Base-by-base conservation (phyloP, 768 basidiomycete genomes). In the Neoboletus magnificus region DNA sequence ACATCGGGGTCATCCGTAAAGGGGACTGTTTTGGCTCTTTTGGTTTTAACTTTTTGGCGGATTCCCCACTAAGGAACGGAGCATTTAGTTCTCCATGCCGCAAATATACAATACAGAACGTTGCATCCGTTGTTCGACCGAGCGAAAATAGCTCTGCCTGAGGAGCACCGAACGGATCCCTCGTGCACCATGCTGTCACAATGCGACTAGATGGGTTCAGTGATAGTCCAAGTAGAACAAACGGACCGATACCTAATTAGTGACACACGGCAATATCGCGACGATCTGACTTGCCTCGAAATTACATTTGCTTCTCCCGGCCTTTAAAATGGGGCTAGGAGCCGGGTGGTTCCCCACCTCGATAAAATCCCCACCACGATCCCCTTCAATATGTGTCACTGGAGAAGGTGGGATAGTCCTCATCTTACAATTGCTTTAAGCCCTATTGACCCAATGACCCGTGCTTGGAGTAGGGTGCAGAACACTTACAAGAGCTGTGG, bases 361-460 rank as follows among this genome's bases (percentile, higher is more conserved):
- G 20, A 60, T 16, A 46, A 52, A 36, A 48, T 52, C 61, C 57
- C 56, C 60, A 58, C 62, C 58, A 62, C 60, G 8, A 56, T 60
- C 27, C 60, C 62, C 54, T 51, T 56, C 56, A 55, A 63, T 54
- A 90, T 91, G 89, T 91, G 89, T 68, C 79, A 76, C 69, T 84
- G 78, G 79, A 81, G 86, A 76, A 85, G 87, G 89, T 89, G 59
- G 65, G 79, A 48, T 45, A 23, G 51, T 60, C 41, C 33, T 56
- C 60, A 13, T 35, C 37, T 36, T 7, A 50, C 10, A 50, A 56
- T 66, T 52, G 50, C 59, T 39, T 43, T 25, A 60, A 58, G 22
- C 45, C 22, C 33, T 30, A 50, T 63, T 60, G 58, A 55, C 40
- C 55, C 48, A 48, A 48, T 50, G 46, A 42, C 32, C 25, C 40